phyloP scores from a whole-genome alignment of 805 yeast species.

The Schizosaccharomyces japonicus region DNA sequence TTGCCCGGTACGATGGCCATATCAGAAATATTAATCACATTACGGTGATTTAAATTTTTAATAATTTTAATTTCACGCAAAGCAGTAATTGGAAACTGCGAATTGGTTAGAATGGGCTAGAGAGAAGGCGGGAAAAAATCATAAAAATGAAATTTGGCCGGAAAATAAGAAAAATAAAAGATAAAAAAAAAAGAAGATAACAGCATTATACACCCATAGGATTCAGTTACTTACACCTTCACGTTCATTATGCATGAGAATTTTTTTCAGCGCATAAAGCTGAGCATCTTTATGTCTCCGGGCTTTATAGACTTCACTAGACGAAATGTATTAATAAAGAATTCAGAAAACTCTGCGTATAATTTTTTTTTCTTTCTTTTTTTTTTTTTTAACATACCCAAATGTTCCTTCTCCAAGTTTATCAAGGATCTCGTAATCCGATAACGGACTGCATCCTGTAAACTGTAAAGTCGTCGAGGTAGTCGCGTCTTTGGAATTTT shows the following conservation, averaged over 20 bases:
- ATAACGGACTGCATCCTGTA: not conserved
- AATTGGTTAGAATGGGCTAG: not conserved
- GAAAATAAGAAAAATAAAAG: too few relatives aligned
- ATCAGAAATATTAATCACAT: slow-evolving; percentile 55
- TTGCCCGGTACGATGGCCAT: slow-evolving; percentile 34
- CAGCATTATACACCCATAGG: too few relatives aligned
- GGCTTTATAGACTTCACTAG: slow-evolving; percentile 62
- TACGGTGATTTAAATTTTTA: slow-evolving; percentile 41
- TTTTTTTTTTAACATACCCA: slow-evolving; percentile 21
- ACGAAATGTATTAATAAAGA: not conserved
- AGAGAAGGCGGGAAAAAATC: too few relatives aligned
- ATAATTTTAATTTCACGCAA: slow-evolving; percentile 72
- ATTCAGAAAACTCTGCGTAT: too few relatives aligned
- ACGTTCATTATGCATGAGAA: slow-evolving; percentile 51
- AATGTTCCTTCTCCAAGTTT: slow-evolving; percentile 65
- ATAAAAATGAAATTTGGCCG: too few relatives aligned
- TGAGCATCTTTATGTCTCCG: slow-evolving; percentile 25
- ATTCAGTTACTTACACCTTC: slow-evolving; percentile 23
- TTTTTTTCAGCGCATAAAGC: slow-evolving; percentile 67
- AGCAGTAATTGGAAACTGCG: slow-evolving; percentile 72
- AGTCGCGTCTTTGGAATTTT: too few relatives aligned
- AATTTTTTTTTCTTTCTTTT: too few relatives aligned
- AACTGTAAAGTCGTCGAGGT: too few relatives aligned
- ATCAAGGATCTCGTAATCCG: slow-evolving; percentile 16
- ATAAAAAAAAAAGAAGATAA: too few relatives aligned